phyloP scores from a whole-genome alignment of 768 basidiomycete genomes.

The Omphalotus guepiniiformis region DNA sequence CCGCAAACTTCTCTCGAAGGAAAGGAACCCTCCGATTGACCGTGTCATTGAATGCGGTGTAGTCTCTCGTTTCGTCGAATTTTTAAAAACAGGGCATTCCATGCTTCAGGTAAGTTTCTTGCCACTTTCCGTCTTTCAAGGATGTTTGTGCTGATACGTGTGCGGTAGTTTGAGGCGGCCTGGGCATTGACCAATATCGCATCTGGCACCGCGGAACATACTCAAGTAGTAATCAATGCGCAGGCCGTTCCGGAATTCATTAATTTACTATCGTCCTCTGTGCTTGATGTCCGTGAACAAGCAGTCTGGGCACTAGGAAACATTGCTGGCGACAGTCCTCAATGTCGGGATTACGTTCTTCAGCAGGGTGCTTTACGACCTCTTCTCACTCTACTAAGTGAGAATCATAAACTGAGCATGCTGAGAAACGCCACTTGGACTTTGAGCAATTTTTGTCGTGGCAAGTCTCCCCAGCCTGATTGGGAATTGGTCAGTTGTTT shows the following conservation, averaged over 20 bases:
- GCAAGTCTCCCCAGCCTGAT: conserved; percentile 95
- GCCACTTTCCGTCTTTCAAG: conserved; percentile 2
- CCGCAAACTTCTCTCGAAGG: conserved; percentile 97
- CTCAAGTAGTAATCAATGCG: conserved; percentile 94
- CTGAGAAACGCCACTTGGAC: conserved; percentile 99
- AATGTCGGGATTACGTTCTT: conserved; percentile 95
- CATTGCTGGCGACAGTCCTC: conserved; percentile 97
- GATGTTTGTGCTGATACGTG: conserved; percentile 7
- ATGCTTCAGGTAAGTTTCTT: conserved; percentile 69
- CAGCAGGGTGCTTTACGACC: conserved; percentile 91
- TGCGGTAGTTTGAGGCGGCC: conserved; percentile 84
- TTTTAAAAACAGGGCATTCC: conserved; percentile 72
- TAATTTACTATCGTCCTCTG: conserved; percentile 89
- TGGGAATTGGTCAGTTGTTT: conserved; percentile 81
- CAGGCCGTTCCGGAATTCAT: conserved; percentile 97
- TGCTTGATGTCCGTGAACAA: conserved; percentile 96
- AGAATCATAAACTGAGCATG: conserved; percentile 99
- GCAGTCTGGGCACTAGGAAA: conserved; percentile 99
- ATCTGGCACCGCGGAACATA: conserved; percentile 97
- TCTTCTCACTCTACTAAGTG: conserved; percentile 83
- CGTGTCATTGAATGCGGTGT: conserved; percentile 97
- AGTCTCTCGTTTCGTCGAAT: conserved; percentile 95
- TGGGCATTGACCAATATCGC: conserved; percentile 99
- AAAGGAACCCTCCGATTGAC: conserved; percentile 99
- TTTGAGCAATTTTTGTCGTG: conserved; percentile 97